phyloP scores from a whole-genome alignment of 169 alveolate genomes.

The Theileria equi region DNA sequence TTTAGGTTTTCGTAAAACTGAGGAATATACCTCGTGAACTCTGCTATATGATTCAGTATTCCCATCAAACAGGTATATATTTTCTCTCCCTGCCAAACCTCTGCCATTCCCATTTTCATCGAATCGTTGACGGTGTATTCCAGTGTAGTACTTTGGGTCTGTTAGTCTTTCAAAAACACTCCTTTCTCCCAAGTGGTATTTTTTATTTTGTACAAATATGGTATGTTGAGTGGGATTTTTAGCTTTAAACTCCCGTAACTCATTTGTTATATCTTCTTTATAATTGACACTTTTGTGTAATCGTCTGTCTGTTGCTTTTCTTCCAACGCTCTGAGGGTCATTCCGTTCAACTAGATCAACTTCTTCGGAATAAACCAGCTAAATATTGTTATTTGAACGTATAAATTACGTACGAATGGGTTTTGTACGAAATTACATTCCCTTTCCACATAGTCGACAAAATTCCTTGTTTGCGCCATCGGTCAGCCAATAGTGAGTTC shows the following conservation, averaged over 20 bases:
- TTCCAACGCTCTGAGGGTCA: too few relatives aligned
- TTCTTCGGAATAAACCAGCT: slow-evolving; percentile 5
- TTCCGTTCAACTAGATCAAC: not conserved
- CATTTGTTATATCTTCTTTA: too few relatives aligned
- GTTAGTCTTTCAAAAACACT: slow-evolving; percentile 79
- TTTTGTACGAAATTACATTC: slow-evolving; percentile 9
- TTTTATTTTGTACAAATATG: not conserved
- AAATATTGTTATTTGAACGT: not conserved
- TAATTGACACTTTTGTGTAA: too few relatives aligned
- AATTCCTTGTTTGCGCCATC: slow-evolving; percentile 3
- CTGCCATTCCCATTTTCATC: slow-evolving; percentile 83
- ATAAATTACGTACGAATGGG: slow-evolving; percentile 9
- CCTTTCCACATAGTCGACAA: slow-evolving; percentile 16
- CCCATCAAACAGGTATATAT: slow-evolving; percentile 72
- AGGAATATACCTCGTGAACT: slow-evolving; percentile 75
- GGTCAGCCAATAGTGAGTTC: too few relatives aligned
- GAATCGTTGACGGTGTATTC: slow-evolving; percentile 80
- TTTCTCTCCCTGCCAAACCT: slow-evolving; percentile 83
- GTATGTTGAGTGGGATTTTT: not conserved
- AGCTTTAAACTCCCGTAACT: too few relatives aligned
- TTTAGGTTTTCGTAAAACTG: slow-evolving; percentile 59
- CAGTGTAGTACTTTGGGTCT: slow-evolving; percentile 76
- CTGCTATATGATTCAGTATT: slow-evolving; percentile 72
- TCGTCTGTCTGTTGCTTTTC: too few relatives aligned
- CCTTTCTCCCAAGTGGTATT: slow-evolving; percentile 11